Evolutionary conservation across 305 asterid species (phyloP).

Genomic region (Rubia peregrina): DNA sequence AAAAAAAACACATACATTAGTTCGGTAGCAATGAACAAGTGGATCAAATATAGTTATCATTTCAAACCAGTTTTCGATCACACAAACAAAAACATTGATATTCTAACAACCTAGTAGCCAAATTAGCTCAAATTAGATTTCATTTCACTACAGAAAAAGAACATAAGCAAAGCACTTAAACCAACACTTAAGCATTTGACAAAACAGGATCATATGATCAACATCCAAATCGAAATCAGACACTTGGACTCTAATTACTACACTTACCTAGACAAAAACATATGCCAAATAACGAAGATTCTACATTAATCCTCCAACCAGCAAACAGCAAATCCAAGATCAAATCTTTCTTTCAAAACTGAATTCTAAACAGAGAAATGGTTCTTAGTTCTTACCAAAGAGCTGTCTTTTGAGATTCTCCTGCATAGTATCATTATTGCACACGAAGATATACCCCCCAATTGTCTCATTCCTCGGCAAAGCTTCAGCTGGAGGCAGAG

Average conservation of each 20-base stretch:
- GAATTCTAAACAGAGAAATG: not conserved
- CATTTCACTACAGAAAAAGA: not conserved
- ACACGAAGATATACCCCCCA: slow-evolving; percentile 94
- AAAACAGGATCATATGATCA: not conserved
- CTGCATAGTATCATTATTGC: slow-evolving; percentile 97
- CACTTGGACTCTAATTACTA: not conserved
- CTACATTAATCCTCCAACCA: not conserved
- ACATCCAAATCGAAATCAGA: not conserved
- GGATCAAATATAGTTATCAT: not conserved
- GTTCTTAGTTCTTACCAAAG: slow-evolving; percentile 58
- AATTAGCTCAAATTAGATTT: not conserved
- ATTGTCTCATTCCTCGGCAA: slow-evolving; percentile 89
- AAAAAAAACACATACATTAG: not conserved
- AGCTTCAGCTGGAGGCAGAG: slow-evolving; percentile 86
- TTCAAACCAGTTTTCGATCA: not conserved
- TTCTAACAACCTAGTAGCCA: not conserved
- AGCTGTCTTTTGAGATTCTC: slow-evolving; percentile 94
- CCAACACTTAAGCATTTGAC: not conserved
- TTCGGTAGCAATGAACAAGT: not conserved
- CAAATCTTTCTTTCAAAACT: not conserved
- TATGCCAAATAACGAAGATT: not conserved
- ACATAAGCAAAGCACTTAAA: not conserved
- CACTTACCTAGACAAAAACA: not conserved
- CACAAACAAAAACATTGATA: not conserved
- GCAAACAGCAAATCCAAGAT: not conserved